A percentile compares a stretch with the other conserved stretches of the same genome.
Conservation (phyloP, 2,329 filamentous ascomycete species). For the Fusarium coicis region DNA sequence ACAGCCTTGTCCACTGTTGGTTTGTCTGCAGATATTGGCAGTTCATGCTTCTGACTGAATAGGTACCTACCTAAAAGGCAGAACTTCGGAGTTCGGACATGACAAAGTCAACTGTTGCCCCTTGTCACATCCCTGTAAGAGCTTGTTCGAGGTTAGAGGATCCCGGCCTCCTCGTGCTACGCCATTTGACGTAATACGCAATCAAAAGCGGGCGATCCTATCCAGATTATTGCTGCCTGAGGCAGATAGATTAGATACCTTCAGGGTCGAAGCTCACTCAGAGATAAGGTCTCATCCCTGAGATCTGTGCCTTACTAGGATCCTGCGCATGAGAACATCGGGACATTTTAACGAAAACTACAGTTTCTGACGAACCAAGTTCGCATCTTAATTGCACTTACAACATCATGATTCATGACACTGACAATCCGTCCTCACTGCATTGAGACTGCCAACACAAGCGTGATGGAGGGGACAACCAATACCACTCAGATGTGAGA, state of each 20-base stretch:
- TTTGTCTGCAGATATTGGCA: neutral
- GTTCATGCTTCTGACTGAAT: neutral
- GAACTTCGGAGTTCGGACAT: neutral
- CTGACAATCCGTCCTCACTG: neutral
- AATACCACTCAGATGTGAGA: neutral
- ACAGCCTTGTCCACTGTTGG: neutral
- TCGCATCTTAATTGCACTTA: neutral
- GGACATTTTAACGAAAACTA: neutral
- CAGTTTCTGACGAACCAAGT: neutral
- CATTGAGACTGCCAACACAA: constrained; percentile 6
- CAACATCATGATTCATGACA: neutral
- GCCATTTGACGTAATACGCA: constrained; percentile 42
- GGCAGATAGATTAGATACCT: neutral
- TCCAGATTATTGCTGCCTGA: constrained; percentile 8
- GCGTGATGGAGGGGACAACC: constrained; percentile 1
- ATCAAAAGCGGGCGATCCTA: constrained; percentile 17
- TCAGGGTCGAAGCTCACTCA: neutral
- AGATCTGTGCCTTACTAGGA: neutral
- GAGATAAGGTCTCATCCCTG: constrained; percentile 5
- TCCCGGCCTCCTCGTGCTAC: constrained; percentile 21
- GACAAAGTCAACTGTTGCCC: neutral
- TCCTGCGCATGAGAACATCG: neutral
- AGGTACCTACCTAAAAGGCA: neutral
- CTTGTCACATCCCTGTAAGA: constrained; percentile 12
- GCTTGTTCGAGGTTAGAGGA: constrained; percentile 12